Base-by-base conservation (phyloP, 2,329 filamentous ascomycete species). In the Chrysoporthe deuterocubensis region DNA sequence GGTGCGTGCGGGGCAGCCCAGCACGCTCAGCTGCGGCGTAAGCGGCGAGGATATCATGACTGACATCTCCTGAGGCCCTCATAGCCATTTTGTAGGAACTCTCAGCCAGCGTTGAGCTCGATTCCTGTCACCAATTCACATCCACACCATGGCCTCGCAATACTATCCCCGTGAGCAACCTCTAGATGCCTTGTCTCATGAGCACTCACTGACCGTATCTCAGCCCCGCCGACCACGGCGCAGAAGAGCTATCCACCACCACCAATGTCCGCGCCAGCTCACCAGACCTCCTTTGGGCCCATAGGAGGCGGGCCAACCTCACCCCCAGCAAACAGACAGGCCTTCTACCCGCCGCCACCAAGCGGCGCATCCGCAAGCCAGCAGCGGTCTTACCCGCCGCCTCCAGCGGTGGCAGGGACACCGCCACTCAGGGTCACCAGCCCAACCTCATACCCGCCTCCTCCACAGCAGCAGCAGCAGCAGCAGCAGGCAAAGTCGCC, bases 331-430 rank as follows among this genome's bases (percentile, higher is more conserved):
- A 75, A 71, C 21, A 74, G 76, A 69, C 77, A 76, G 54, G 76
- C 78, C 69, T 78, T 77, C 8, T 79, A 79, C 64, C 74, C 75
- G n/a, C 65, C 77, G 26, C 76, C 76, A 21, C 76, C 76, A 9
- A 68, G 62, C 8, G 67, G 68, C 42, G 58, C 46, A 4, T 66
- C 71, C 65, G 65, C 62, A n/a, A 65, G 67, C 1, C 75, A 76
- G 65, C 76, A 77, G 64, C 76, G 73, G 64, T 74, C 74, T 37
- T 82, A 79, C 56, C 79, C 81, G 42, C 79, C 80, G 59, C 76
- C 79, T 8, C 73, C 74, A 3, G 74, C 71, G 46, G 72, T 76
- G 9, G 72, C 79, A 40, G 68, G 68, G 37, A 75, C 77, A 37
- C 74, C 77, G 26, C 74, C 76, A 18, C 72, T 75, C n/a, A 71